phyloP scores from a whole-genome alignment of 2,329 filamentous ascomycete genomes.

The Hysterium pulicare region DNA sequence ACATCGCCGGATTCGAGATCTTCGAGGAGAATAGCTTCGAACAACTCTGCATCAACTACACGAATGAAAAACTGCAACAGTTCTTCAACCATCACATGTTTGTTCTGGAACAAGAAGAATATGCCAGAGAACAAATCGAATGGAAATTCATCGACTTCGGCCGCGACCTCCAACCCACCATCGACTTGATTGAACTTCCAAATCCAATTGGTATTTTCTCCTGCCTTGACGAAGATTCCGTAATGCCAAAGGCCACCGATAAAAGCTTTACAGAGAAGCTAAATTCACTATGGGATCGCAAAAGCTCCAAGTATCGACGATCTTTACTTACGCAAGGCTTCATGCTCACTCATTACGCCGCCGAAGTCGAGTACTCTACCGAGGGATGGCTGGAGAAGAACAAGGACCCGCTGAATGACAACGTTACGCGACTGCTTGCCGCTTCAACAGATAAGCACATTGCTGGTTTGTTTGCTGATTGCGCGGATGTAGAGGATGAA shows the following conservation, averaged over 20 bases:
- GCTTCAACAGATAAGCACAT: slow-evolving; percentile 79
- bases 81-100: slow-evolving; percentile 99
- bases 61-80: slow-evolving; percentile 98
- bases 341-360: slow-evolving; percentile 93
- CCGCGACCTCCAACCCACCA: slow-evolving; percentile 92
- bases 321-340: slow-evolving; percentile 89
- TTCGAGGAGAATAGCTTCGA: slow-evolving; percentile 99
- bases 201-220: slow-evolving; percentile 99
- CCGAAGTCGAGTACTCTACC: slow-evolving; percentile 95
- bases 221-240: slow-evolving; percentile 93
- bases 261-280: slow-evolving; percentile 96
- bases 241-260: slow-evolving; percentile 98
- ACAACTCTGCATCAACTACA: slow-evolving; percentile 99
- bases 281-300: slow-evolving; percentile 95
- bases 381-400: slow-evolving; percentile 98
- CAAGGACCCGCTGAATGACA: slow-evolving; percentile 97
- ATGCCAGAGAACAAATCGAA: slow-evolving; percentile 94
- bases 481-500: slow-evolving; percentile 76
- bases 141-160: slow-evolving; percentile 99
- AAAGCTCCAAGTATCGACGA: slow-evolving; percentile 86
- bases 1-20: slow-evolving; percentile 99
- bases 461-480: slow-evolving; percentile 81
- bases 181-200: slow-evolving; percentile 91
- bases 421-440: slow-evolving; percentile 83
- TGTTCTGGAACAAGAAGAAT: slow-evolving; percentile 96